phyloP scores from a whole-genome alignment of 345 rosid species.

The Rhodamnia argentea region DNA sequence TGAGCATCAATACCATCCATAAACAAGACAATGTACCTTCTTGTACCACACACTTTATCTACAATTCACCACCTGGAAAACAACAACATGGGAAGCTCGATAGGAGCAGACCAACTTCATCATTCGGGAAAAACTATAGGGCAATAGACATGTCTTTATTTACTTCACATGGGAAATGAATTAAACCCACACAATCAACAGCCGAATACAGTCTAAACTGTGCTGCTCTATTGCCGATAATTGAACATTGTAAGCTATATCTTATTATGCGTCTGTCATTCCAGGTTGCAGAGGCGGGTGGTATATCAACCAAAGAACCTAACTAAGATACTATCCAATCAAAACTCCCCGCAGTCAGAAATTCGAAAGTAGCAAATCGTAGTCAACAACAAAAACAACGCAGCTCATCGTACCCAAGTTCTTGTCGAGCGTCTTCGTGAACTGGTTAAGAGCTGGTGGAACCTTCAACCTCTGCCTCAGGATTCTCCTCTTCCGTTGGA shows the following conservation, averaged over 20 bases:
- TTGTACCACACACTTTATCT: background rate
- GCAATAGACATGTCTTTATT: background rate
- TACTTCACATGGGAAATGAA: background rate
- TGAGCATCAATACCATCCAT: background rate
- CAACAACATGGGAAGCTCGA: background rate
- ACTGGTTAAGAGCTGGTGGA: conserved; percentile 79
- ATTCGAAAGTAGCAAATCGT: background rate
- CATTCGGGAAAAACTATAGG: background rate
- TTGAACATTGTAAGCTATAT: background rate
- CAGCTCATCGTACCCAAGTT: conserved; percentile 38
- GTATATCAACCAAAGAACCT: background rate
- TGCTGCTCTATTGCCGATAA: background rate
- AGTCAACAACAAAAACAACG: background rate
- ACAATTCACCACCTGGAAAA: background rate
- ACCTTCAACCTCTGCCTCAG: conserved; percentile 83
- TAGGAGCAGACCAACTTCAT: background rate
- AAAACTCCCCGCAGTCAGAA: background rate
- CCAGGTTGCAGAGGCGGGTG: background rate
- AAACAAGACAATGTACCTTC: background rate
- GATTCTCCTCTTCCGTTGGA: conserved; percentile 78
- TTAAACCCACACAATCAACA: background rate
- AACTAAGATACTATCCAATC: background rate
- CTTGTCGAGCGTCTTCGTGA: conserved; percentile 90
- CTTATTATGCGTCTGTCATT: background rate
- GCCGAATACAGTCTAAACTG: background rate